phyloP scores from a whole-genome alignment of 169 alveolate species.

The Eimeria praecox region DNA sequence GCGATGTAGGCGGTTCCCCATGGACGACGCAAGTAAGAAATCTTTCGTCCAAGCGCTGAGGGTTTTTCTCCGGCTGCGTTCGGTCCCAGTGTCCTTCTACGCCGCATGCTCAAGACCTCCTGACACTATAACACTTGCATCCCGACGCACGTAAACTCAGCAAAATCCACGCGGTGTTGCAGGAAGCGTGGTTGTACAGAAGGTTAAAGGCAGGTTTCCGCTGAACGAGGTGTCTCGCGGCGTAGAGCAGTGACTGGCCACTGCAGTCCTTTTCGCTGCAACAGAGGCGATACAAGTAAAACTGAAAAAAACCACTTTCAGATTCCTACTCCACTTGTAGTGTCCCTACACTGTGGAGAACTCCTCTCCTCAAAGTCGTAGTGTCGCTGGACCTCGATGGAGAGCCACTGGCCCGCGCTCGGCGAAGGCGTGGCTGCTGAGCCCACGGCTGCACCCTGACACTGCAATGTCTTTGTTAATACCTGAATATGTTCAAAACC shows the following conservation, averaged over 20 bases:
- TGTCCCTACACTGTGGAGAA: not conserved
- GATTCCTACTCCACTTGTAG: not conserved
- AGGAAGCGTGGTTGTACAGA: not conserved
- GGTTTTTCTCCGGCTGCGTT: not conserved
- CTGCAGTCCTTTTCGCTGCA: not conserved
- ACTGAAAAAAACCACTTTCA: not conserved
- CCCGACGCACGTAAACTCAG: not conserved
- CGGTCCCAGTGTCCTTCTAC: not conserved
- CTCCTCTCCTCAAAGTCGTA: not conserved
- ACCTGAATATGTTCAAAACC: not conserved
- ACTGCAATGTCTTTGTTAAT: conserved; percentile 18
- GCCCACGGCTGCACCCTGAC: conserved; percentile 45
- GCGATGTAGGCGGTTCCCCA: conserved; percentile 73
- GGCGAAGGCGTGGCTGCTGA: not conserved
- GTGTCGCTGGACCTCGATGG: conserved; percentile 69
- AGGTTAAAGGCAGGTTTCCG: not conserved
- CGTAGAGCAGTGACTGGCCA: not conserved
- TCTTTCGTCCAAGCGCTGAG: not conserved
- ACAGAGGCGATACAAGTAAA: not conserved
- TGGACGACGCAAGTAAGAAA: conserved; percentile 1
- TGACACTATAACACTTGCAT: conserved; percentile 6
- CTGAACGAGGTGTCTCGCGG: conserved; percentile 22
- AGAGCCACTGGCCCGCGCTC: conserved; percentile 51
- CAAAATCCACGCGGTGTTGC: not conserved
- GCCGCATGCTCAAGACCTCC: conserved; percentile 46